A percentile compares a stretch with the other conserved stretches of the same genome.
Evolutionary conservation across 1,284 basidiomycete genomes (phyloP).

Genomic region (Agroathelia rolfsii): DNA sequence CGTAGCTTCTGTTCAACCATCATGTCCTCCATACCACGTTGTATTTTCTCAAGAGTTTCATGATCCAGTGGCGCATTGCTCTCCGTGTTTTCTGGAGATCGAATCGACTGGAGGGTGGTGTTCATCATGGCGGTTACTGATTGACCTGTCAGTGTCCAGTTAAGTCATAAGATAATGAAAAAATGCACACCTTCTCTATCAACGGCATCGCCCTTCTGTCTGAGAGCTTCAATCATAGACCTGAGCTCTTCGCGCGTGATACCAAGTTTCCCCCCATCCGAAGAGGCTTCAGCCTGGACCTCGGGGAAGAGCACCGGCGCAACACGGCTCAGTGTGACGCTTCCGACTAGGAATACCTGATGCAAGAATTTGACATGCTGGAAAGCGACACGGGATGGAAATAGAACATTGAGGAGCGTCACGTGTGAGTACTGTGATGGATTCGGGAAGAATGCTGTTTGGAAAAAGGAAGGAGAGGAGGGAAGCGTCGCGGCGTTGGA

Average conservation of each 20-base stretch:
- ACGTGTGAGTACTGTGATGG: slow-evolving; percentile 13
- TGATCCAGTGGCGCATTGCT: slow-evolving; percentile 21
- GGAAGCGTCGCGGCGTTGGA: slow-evolving; percentile 17
- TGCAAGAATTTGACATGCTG: slow-evolving; percentile 74
- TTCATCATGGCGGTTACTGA: slow-evolving; percentile 29
- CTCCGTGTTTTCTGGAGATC: slow-evolving; percentile 18
- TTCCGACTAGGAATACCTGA: slow-evolving; percentile 62
- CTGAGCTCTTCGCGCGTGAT: slow-evolving; percentile 16
- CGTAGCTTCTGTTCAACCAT: slow-evolving; percentile 51
- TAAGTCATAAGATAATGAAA: slow-evolving; percentile 5
- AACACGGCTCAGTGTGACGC: slow-evolving; percentile 60
- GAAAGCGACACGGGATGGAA: slow-evolving; percentile 57
- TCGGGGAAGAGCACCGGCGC: slow-evolving; percentile 51
- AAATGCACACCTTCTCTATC: slow-evolving; percentile 36
- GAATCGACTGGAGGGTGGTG: slow-evolving; percentile 29
- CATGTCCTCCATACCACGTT: slow-evolving; percentile 46
- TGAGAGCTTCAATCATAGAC: slow-evolving; percentile 12
- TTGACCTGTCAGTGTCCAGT: slow-evolving; percentile 7
- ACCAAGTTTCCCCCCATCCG: slow-evolving; percentile 14
- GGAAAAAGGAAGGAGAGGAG: slow-evolving; percentile 12
- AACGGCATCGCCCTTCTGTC: slow-evolving; percentile 20
- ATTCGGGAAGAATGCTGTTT: slow-evolving; percentile 13
- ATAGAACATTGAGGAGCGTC: slow-evolving; percentile 37
- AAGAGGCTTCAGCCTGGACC: slow-evolving; percentile 12
- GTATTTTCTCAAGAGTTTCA: slow-evolving; percentile 20